Evolutionary conservation across 2,329 filamentous ascomycete genomes (phyloP).

Genomic region (Aspergillus aculeatinus): DNA sequence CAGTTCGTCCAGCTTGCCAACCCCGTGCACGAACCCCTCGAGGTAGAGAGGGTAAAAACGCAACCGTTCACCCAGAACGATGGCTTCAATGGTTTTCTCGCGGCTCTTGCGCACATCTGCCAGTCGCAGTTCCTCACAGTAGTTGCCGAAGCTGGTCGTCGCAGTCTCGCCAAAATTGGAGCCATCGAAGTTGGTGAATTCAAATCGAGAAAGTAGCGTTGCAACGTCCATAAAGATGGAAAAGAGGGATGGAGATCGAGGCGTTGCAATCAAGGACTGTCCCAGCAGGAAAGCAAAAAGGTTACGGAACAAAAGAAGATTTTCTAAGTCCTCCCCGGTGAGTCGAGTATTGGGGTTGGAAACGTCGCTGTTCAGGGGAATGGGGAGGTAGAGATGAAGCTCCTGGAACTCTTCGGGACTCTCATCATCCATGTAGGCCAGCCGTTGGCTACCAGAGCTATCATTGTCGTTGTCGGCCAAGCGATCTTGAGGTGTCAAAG

Average conservation of each 20-base stretch:
- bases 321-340: conserved; percentile 54
- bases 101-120: conserved; percentile 78
- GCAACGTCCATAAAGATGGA: conserved; percentile 62
- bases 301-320: conserved; percentile 60
- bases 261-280: conserved; percentile 60
- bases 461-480: conserved; percentile 38
- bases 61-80: conserved; percentile 88
- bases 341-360: conserved; percentile 34
- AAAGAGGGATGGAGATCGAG: conserved; percentile 56
- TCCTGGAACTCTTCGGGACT: conserved; percentile 41
- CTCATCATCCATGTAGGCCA: conserved; percentile 49
- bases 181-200: conserved; percentile 62
- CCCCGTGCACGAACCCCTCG: conserved; percentile 87
- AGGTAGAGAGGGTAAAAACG: conserved; percentile 79
- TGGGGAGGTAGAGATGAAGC: conserved; percentile 59
- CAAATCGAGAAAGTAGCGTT: conserved; percentile 56
- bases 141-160: conserved; percentile 53
- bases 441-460: conserved; percentile 50
- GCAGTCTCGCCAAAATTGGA: conserved; percentile 64
- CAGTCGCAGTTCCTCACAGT: conserved; percentile 73
- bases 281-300: conserved; percentile 64
- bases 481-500: conserved; percentile 32
- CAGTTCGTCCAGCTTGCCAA: conserved; percentile 76
- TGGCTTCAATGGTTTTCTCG: conserved; percentile 84
- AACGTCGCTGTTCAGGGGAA: conserved; percentile 55